Evolutionary conservation across 2,329 filamentous ascomycete species (phyloP), one percentile per base, ranked within the genome.

Genomic region (Arthroderma sp.): DNA sequence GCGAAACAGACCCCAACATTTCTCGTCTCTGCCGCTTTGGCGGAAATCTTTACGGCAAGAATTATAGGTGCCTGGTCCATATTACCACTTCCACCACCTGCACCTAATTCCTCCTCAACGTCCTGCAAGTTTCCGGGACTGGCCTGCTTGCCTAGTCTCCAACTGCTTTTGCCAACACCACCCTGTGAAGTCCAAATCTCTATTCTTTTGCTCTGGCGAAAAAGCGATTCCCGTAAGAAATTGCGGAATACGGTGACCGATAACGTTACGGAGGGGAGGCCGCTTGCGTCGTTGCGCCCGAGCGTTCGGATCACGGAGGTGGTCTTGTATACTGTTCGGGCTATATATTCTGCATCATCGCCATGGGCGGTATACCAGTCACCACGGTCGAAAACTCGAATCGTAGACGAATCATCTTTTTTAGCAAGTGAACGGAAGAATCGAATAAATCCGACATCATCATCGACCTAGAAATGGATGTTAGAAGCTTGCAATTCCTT

Each of bases 71-170:
- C 85, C 2, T 84, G 80, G 53, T 95, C 88, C 44, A 94, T 78
- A 54, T 88, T 80, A 33, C 83, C 52, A 29, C 60, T 48, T 5
- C 59, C 63, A 30, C 64, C 64, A 4, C 63, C 62, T 28, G 62
- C 76, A 7, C 88, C 89, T 0, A 98, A 73, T 51, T 98, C 91
- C 44, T 98, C 91, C 62, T 98, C 91, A 22, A 98, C 83, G 57
- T 95, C 89, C 63, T 98, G 91, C 27, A 98, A 67, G 62, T 98
- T 98, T 28, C 91, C 93, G 0, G 91, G 91, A 4, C 89, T 96
- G 4, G 91, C 88, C 61, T 91, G 83, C 65, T 96, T 96, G 48
- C 73, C 73, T 49, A 94, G 71, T 60, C 91, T 93, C 89, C 91
- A 98, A 57, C 85, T 85, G 4, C 64, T 64, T 73, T 86, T 91